Percentiles rank a stretch among this genome's conserved stretches.
Conservation (phyloP, 768 basidiomycete species). For the Pisolithus tinctorius region DNA sequence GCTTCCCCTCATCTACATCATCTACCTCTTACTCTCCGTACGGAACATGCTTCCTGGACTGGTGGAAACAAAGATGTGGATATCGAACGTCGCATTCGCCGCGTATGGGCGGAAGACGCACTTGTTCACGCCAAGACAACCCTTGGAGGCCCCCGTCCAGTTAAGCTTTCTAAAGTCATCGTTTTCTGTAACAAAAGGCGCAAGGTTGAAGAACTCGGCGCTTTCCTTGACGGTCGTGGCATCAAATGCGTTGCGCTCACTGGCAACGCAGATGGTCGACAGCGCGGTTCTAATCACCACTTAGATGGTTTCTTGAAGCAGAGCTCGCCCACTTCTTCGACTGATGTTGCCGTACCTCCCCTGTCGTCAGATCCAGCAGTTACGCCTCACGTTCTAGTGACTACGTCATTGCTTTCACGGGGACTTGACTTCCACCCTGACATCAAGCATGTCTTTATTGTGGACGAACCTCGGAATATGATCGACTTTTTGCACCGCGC, state of each 20-base stretch:
- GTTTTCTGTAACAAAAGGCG: slow-evolving; percentile 78
- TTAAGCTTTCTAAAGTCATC: slow-evolving; percentile 57
- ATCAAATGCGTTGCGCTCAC: slow-evolving; percentile 63
- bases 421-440: slow-evolving; percentile 81
- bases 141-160: slow-evolving; percentile 13
- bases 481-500: slow-evolving; percentile 92
- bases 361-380: slow-evolving; percentile 20
- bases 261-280: slow-evolving; percentile 49
- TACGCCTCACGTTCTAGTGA: slow-evolving; percentile 67
- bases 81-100: slow-evolving; percentile 65
- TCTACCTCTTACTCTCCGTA: slow-evolving; percentile 61
- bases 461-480: slow-evolving; percentile 84
- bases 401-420: slow-evolving; percentile 85
- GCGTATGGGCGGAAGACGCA: slow-evolving; percentile 70
- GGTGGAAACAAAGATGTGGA: slow-evolving; percentile 79
- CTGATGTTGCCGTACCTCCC: slow-evolving; percentile 2
- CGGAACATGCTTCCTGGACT: slow-evolving; percentile 69
- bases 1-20: slow-evolving; percentile 77
- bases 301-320: slow-evolving; percentile 64
- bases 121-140: slow-evolving; percentile 22
- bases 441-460: slow-evolving; percentile 78
- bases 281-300: slow-evolving; percentile 67
- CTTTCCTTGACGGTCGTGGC: slow-evolving; percentile 52
- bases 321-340: no score
- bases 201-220: slow-evolving; percentile 57